Evolutionary conservation across 768 basidiomycete species (phyloP).

Genomic region (Lentinula edodes): DNA sequence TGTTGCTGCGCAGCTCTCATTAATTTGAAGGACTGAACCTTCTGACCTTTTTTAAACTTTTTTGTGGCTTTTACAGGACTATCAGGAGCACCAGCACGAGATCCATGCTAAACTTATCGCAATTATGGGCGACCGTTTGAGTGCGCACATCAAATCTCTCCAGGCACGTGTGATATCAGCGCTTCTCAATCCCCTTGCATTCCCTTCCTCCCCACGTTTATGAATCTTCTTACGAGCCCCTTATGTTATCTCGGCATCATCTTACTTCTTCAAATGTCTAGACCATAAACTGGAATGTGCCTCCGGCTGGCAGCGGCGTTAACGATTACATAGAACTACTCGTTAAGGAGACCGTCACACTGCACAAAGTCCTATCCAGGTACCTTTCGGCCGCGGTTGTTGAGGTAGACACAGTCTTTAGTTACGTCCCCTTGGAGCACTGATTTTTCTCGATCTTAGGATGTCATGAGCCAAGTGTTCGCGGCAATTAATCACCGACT

Average conservation of each 20-base stretch:
- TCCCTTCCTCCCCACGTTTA: neutral
- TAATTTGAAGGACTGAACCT: neutral
- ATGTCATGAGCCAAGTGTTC: slow-evolving; percentile 93
- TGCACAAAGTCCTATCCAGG: slow-evolving; percentile 93
- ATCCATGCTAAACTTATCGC: slow-evolving; percentile 96
- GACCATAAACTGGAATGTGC: slow-evolving; percentile 74
- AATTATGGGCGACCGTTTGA: slow-evolving; percentile 95
- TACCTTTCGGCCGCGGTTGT: slow-evolving; percentile 77
- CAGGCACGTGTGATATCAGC: slow-evolving; percentile 43
- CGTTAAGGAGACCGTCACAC: slow-evolving; percentile 89
- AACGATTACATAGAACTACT: slow-evolving; percentile 92
- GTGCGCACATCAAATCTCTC: slow-evolving; percentile 77
- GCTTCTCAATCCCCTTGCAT: neutral
- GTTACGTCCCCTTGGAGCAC: neutral
- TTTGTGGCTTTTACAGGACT: slow-evolving; percentile 54
- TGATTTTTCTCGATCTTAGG: slow-evolving; percentile 36
- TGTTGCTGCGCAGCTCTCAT: neutral
- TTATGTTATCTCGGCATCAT: neutral
- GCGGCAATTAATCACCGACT: slow-evolving; percentile 89
- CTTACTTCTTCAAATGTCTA: slow-evolving; percentile 21
- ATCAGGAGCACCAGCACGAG: slow-evolving; percentile 98
- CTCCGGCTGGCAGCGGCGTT: slow-evolving; percentile 53
- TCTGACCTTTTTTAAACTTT: neutral
- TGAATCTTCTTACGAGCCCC: neutral
- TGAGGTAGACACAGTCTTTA: slow-evolving; percentile 52